These are phyloP conservation scores for Monilinia polystroma DNA, from an alignment of 2,329 filamentous ascomycete genomes.

Conservation along the genomic window DNA sequence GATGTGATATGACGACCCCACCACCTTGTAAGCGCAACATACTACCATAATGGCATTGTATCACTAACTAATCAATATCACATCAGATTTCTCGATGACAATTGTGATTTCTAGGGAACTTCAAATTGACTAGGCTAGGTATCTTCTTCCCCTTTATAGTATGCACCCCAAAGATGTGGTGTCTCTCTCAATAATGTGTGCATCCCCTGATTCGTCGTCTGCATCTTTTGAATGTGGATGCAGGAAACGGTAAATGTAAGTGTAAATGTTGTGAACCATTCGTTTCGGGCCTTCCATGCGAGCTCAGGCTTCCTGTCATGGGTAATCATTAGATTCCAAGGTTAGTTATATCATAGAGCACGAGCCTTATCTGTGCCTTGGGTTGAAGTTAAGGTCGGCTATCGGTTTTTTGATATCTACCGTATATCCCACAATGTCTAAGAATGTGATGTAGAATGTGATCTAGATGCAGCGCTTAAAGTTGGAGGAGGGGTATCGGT, in stretches of 20 bases:
- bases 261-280: conserved; percentile 11
- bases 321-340: too few relatives aligned
- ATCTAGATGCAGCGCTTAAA: conserved; percentile 12
- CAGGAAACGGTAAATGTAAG: background rate
- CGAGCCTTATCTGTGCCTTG: background rate
- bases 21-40: conserved; percentile 5
- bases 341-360: background rate
- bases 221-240: background rate
- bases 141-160: background rate
- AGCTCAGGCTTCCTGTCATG: background rate
- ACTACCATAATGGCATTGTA: background rate
- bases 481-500: background rate
- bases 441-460: background rate
- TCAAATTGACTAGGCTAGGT: background rate
- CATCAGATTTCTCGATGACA: conserved; percentile 2
- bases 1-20: background rate
- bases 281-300: conserved; percentile 10
- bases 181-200: background rate
- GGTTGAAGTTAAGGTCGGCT: background rate
- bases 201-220: conserved; percentile 1
- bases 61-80: background rate
- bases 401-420: background rate
- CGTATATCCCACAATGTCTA: background rate
- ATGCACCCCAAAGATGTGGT: background rate
- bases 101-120: background rate